These are phyloP conservation scores for Vigna angularis DNA, from an alignment of 306 rosid species.

Conservation along the genomic window DNA sequence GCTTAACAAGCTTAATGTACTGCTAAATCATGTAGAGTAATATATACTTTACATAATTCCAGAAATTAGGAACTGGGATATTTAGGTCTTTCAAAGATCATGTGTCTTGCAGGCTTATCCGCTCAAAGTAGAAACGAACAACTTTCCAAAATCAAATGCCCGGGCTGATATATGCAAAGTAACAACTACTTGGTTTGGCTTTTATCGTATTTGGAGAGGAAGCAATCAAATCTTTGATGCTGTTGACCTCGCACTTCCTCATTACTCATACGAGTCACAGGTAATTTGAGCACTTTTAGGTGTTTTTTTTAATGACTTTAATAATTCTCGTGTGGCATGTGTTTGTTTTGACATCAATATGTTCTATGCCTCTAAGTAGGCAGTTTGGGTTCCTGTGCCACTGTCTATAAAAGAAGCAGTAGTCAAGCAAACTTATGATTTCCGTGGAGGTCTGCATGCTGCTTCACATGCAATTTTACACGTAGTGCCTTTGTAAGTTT, in stretches of 20 bases:
- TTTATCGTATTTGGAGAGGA: constrained; percentile 72
- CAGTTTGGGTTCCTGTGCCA: constrained; percentile 91
- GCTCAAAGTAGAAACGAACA: constrained; percentile 46
- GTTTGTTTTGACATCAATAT: constrained; percentile 17
- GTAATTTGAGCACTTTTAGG: constrained; percentile 47
- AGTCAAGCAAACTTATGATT: constrained; percentile 59
- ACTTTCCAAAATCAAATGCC: constrained; percentile 61
- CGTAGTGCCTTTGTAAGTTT: constrained; percentile 91
- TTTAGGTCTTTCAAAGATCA: constrained; percentile 28
- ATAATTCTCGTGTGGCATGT: constrained; percentile 30
- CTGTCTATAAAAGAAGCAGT: constrained; percentile 71
- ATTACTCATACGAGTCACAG: constrained; percentile 77
- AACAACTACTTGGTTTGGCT: constrained; percentile 91
- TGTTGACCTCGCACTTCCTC: constrained; percentile 80
- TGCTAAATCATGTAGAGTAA: not conserved
- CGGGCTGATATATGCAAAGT: constrained; percentile 77
- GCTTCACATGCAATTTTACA: constrained; percentile 93
- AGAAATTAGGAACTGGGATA: constrained; percentile 9
- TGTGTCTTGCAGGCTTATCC: constrained; percentile 72
- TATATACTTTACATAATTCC: not conserved
- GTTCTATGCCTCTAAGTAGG: constrained; percentile 59
- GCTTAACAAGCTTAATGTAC: not conserved
- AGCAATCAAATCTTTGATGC: constrained; percentile 68
- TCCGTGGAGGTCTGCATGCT: constrained; percentile 97
- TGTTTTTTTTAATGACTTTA: constrained; percentile 2